A percentile compares a stretch with the other conserved stretches of the same genome.
phyloP scores from a whole-genome alignment of 2,329 filamentous ascomycete species.

The Sporothrix inflata region DNA sequence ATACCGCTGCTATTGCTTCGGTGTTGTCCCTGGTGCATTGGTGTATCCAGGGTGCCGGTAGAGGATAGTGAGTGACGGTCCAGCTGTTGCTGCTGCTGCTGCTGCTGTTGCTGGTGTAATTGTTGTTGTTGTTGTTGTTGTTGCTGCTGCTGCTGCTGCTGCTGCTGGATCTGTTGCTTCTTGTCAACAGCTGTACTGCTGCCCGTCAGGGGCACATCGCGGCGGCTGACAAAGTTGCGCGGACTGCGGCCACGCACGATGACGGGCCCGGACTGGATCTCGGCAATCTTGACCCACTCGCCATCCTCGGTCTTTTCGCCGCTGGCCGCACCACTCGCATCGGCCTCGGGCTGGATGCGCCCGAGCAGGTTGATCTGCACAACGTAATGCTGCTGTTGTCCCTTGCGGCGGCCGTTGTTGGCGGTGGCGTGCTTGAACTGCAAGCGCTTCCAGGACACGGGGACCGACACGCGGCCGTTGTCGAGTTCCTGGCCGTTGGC shows the following conservation, averaged over 20 bases:
- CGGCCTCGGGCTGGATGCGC: constrained; percentile 47
- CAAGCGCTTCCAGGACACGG: constrained; percentile 88
- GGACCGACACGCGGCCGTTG: constrained; percentile 71
- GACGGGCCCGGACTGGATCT: constrained; percentile 88
- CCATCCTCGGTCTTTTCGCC: constrained; percentile 61
- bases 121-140: neutral
- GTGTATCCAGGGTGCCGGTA: neutral
- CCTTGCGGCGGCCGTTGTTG: constrained; percentile 92
- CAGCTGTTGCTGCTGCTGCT: constrained; percentile 19
- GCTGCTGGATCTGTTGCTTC: constrained; percentile 47
- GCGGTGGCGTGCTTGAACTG: constrained; percentile 97
- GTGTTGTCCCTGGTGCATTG: constrained; percentile 27
- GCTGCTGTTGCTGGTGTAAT: constrained; percentile 13
- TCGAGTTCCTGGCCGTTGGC: constrained; percentile 70
- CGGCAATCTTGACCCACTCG: constrained; percentile 74
- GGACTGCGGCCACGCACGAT: constrained; percentile 93
- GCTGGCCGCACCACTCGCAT: neutral
- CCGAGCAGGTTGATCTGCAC: constrained; percentile 78
- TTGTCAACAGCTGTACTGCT: constrained; percentile 44
- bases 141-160: constrained; percentile 36
- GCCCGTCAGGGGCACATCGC: constrained; percentile 74
- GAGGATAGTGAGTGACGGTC: constrained; percentile 10
- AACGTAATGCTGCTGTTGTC: constrained; percentile 92
- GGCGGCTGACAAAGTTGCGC: constrained; percentile 89
- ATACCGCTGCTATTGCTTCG: constrained; percentile 23